These are phyloP conservation scores for Phytophthora citrophthora DNA, from an alignment of 352 stramenopile species.

Conservation along the genomic window DNA sequence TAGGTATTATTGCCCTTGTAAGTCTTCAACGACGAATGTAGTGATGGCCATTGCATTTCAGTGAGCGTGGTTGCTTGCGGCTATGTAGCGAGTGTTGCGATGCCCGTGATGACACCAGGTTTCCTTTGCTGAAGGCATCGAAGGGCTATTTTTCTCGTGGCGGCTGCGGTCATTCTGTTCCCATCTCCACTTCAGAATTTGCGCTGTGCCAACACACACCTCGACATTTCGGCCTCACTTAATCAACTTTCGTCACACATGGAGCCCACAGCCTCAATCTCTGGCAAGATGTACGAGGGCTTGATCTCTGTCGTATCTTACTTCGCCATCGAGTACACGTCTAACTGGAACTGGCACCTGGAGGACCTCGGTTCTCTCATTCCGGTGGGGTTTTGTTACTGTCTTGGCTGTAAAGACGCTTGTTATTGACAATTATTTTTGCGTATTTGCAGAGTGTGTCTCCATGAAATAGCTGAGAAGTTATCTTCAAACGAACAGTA, in stretches of 20 bases:
- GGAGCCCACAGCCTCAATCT: constrained; percentile 21
- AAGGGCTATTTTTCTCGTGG: not conserved
- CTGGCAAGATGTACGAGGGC: constrained; percentile 27
- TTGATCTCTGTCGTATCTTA: constrained; percentile 30
- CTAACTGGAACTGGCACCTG: constrained; percentile 38
- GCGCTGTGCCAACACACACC: constrained; percentile 1
- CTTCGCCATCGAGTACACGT: constrained; percentile 35
- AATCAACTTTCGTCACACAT: constrained; percentile 1
- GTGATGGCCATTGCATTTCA: constrained; percentile 22
- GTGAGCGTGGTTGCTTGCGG: not conserved
- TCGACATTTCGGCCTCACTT: too few species aligned
- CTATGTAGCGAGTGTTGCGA: constrained; percentile 22
- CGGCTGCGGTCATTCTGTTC: not conserved
- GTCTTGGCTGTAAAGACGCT: not conserved
- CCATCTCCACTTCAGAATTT: constrained; percentile 21
- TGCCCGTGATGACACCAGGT: constrained; percentile 24
- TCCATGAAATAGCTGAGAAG: constrained; percentile 1
- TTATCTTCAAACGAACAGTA: too few species aligned
- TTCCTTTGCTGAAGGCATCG: constrained; percentile 1
- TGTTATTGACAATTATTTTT: not conserved
- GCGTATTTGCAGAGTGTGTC: not conserved
- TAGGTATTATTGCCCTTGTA: too few species aligned
- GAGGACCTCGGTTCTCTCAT: constrained; percentile 31
- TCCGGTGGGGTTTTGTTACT: constrained; percentile 3
- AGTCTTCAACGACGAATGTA: not conserved